These are phyloP conservation scores for Globisporangium solare DNA, from an alignment of 352 stramenopile genomes.

Conservation along the genomic window DNA sequence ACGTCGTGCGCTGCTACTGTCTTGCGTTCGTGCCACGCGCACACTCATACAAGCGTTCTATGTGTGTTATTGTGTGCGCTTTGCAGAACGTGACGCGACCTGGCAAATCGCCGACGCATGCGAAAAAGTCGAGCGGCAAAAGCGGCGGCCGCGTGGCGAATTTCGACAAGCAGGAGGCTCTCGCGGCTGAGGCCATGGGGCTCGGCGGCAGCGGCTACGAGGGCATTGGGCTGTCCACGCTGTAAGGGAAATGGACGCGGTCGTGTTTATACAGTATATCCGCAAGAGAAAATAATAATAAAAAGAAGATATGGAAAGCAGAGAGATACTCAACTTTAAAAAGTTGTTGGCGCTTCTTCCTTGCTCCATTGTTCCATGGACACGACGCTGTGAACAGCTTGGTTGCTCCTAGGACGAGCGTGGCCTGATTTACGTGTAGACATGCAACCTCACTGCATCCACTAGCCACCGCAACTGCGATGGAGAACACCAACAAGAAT, in stretches of 20 bases:
- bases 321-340: no score
- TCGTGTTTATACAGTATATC: slow-evolving; percentile 1
- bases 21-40: slow-evolving; percentile 1
- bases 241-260: slow-evolving; percentile 25
- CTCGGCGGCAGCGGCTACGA: slow-evolving; percentile 47
- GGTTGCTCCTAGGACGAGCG: no score
- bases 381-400: no score
- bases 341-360: no score
- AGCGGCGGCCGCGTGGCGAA: slow-evolving; percentile 16
- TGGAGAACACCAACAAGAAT: no score
- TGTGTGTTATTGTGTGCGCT: slow-evolving; percentile 5
- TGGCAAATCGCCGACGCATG: slow-evolving; percentile 36
- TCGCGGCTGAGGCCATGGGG: slow-evolving; percentile 49
- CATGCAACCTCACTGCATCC: no score
- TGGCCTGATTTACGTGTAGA: no score
- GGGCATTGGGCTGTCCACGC: slow-evolving; percentile 53
- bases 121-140: slow-evolving; percentile 24
- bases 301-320: not conserved
- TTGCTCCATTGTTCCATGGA: no score
- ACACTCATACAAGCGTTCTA: slow-evolving; percentile 2
- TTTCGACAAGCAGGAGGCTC: slow-evolving; percentile 37
- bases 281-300: not conserved
- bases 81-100: slow-evolving; percentile 49
- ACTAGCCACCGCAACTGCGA: no score
- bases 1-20: slow-evolving; percentile 12